Conservation (phyloP, 148 eudicot genomes). For the Persicaria maculosa region DNA sequence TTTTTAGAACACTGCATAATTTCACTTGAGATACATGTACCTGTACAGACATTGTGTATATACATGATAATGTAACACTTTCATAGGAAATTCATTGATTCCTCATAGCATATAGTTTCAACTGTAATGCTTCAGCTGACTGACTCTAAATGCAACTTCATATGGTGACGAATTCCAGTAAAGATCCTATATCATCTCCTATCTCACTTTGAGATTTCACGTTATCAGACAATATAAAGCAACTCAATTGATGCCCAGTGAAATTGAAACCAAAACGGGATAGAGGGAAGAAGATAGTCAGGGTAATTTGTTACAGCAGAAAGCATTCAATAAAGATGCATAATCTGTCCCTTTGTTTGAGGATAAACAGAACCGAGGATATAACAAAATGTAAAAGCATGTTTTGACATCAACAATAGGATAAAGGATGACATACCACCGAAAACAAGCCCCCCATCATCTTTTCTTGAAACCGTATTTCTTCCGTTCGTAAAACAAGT, state of each 20-base stretch:
- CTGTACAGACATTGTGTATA: background rate
- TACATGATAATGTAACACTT: background rate
- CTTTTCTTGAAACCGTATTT: constrained; percentile 70
- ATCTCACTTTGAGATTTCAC: too few relatives aligned
- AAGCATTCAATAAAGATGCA: background rate
- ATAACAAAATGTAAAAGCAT: background rate
- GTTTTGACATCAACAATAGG: background rate
- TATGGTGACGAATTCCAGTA: too few relatives aligned
- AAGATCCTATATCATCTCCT: too few relatives aligned
- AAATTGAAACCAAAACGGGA: background rate
- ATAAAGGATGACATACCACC: background rate
- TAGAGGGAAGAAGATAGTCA: background rate
- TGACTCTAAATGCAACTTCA: too few relatives aligned
- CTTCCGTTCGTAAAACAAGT: constrained; percentile 65
- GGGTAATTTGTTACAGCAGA: background rate
- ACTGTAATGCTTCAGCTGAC: background rate
- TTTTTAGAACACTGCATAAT: too few relatives aligned
- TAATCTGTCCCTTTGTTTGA: background rate
- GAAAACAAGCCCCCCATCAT: constrained; percentile 17
- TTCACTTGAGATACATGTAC: background rate
- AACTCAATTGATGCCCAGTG: background rate
- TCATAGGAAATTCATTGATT: background rate
- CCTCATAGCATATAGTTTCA: background rate
- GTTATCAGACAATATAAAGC: too few relatives aligned
- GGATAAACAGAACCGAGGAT: background rate